Percentiles rank a stretch among this genome's conserved stretches.
phyloP scores from a whole-genome alignment of 352 stramenopile species.

The Elongisporangium anandrum region DNA sequence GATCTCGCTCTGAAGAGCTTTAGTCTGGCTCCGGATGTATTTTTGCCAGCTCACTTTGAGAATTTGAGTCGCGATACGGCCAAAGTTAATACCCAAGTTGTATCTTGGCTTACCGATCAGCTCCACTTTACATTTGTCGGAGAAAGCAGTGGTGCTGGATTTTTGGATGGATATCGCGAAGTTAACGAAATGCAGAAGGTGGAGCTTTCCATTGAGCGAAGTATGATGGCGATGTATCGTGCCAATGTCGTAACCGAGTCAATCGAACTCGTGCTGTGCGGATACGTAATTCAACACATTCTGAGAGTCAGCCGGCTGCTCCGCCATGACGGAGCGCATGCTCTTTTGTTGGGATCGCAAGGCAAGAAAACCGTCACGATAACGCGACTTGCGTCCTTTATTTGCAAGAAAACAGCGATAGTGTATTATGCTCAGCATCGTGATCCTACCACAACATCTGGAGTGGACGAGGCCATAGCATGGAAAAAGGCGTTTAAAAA shows the following conservation, averaged over 20 bases:
- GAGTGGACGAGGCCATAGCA: not conserved
- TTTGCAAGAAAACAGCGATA: slow-evolving; percentile 34
- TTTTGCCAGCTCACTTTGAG: slow-evolving; percentile 24
- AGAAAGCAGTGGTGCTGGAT: slow-evolving; percentile 27
- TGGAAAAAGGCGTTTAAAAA: slow-evolving; percentile 37
- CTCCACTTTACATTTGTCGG: slow-evolving; percentile 55
- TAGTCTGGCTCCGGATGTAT: slow-evolving; percentile 27
- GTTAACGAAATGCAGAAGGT: slow-evolving; percentile 47
- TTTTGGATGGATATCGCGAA: slow-evolving; percentile 53
- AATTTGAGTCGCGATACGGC: not conserved
- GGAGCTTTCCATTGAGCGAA: slow-evolving; percentile 46
- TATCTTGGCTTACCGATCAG: slow-evolving; percentile 38
- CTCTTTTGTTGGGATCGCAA: slow-evolving; percentile 39
- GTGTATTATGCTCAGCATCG: slow-evolving; percentile 21
- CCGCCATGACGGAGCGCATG: slow-evolving; percentile 20
- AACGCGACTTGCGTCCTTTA: slow-evolving; percentile 40
- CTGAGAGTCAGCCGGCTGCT: slow-evolving; percentile 47
- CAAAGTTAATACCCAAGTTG: not conserved
- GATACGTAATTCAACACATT: slow-evolving; percentile 49
- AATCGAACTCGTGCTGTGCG: slow-evolving; percentile 49
- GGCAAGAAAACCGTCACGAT: slow-evolving; percentile 54
- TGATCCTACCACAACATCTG: not conserved
- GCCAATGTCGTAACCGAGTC: slow-evolving; percentile 20
- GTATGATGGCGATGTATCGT: slow-evolving; percentile 52
- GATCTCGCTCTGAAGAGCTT: slow-evolving; percentile 46